A percentile compares a stretch with the other conserved stretches of the same genome.
phyloP scores from a whole-genome alignment of 75 land plant genomes.

The Pinus tabuliformis region DNA sequence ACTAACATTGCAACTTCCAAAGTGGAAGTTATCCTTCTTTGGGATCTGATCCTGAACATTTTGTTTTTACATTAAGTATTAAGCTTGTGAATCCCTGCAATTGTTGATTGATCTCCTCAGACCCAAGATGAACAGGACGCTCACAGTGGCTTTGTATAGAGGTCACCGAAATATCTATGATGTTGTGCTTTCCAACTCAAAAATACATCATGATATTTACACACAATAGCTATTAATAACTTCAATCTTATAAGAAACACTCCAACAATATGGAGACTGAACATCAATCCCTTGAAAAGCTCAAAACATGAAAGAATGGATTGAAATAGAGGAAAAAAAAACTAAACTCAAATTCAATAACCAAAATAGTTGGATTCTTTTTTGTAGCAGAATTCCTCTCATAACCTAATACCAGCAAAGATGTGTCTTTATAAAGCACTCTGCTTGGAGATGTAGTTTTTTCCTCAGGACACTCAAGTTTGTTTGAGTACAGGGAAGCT shows the following conservation, averaged over 20 bases:
- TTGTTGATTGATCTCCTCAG: too few relatives aligned
- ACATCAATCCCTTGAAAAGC: background rate
- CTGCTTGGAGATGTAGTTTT: too few relatives aligned
- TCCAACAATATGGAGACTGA: background rate
- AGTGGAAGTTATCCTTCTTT: too few relatives aligned
- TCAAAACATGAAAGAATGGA: constrained; percentile 3
- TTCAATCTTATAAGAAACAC: background rate
- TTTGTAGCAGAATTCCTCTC: background rate
- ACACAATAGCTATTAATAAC: background rate
- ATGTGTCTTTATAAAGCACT: too few relatives aligned
- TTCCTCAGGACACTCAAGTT: too few relatives aligned
- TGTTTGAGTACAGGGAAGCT: too few relatives aligned
- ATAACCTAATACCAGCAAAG: background rate
- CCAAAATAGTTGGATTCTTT: constrained; percentile 4
- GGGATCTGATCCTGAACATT: too few relatives aligned
- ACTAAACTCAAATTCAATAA: background rate
- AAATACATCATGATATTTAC: background rate
- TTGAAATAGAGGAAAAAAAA: constrained; percentile 1
- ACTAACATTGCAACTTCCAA: too few relatives aligned
- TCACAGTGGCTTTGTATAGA: background rate
- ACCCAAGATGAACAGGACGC: too few relatives aligned
- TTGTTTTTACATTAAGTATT: too few relatives aligned
- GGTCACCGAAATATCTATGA: background rate
- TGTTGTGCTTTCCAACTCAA: background rate
- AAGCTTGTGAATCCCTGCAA: too few relatives aligned